Base-by-base conservation (phyloP, 371 early-diverging fungal species). In the Lichtheimia ramosa region DNA sequence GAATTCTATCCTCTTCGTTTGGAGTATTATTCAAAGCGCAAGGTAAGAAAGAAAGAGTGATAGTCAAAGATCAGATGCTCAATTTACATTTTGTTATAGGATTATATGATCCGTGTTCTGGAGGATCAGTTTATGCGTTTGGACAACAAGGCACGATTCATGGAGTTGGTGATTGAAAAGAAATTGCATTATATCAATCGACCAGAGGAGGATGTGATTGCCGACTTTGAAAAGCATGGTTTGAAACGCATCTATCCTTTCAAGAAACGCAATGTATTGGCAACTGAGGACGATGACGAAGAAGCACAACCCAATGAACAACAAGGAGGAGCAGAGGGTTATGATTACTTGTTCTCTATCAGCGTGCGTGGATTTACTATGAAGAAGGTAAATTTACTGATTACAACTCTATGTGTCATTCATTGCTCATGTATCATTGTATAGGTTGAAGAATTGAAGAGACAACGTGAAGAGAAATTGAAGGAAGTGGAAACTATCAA, bases 291-390 rank as follows among this genome's bases (percentile, higher is more conserved):
- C 13, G 79, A 78, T 80, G n/a, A 46, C 13, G 7, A 51, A 54
- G n/a, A 42, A 48, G 15, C 61, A 65, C 3, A 50, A 59, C 1
- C 50, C 51, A 25, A 16, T 16, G 46, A 46, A 16, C 39, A 39
- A 21, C 60, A 63, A 6, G 24, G 57, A 12, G 63, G 54, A 2
- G 58, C 54, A n/a, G 62, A 70, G 20, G 95, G 92, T 23, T 99
- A 86, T 67, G 96, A 98, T 62, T 99, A 99, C 65, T 81, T 99
- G 39, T 83, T 99, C 54, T 73, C 82, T 13, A 97, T 99, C 92
- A 91, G 93, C 24, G 92, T 99, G 20, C 90, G 91, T 80, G 93
- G 84, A 52, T 84, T 99, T 61, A 99, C 99, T 1, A 65, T 69
- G 53, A 96, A 99, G 68, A 95, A 94, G 83, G 90, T 88, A 42